Percentiles rank a stretch among this genome's conserved stretches.
phyloP scores from a whole-genome alignment of 345 rosid species.

The Citropsis articulata region DNA sequence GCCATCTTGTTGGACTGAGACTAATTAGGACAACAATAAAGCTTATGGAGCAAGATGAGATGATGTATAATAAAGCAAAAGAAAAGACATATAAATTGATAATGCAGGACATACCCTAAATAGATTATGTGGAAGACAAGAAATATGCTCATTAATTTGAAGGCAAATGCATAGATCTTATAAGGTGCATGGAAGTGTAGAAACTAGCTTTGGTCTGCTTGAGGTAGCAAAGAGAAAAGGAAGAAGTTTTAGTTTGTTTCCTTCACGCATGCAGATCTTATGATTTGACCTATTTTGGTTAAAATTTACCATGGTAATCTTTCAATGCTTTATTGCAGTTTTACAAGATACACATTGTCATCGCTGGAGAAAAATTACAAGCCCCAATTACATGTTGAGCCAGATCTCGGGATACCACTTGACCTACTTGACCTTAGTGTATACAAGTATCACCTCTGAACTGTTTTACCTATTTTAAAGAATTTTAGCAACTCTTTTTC shows the following conservation, averaged over 20 bases:
- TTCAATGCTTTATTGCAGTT: slow-evolving; percentile 44
- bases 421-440: slow-evolving; percentile 95
- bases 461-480: slow-evolving; percentile 10
- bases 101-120: background rate
- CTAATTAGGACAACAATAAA: background rate
- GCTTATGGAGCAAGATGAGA: background rate
- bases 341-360: slow-evolving; percentile 78
- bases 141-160: background rate
- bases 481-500: background rate
- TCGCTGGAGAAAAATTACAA: slow-evolving; percentile 88
- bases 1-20: background rate
- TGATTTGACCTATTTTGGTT: background rate
- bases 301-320: slow-evolving; percentile 1
- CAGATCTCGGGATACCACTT: slow-evolving; percentile 98
- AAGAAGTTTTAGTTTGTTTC: slow-evolving; percentile 6
- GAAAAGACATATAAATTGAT: background rate
- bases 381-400: slow-evolving; percentile 88
- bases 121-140: background rate
- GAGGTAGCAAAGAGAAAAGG: background rate
- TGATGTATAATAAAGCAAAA: background rate
- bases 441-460: slow-evolving; percentile 62
- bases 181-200: background rate
- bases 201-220: background rate
- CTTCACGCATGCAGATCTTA: slow-evolving; percentile 1
- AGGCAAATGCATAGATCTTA: background rate